A percentile compares a stretch with the other conserved stretches of the same genome.
These are phyloP conservation scores for Phialophora verrucosa DNA, from an alignment of 2,329 filamentous ascomycete genomes.

Conservation along the genomic window DNA sequence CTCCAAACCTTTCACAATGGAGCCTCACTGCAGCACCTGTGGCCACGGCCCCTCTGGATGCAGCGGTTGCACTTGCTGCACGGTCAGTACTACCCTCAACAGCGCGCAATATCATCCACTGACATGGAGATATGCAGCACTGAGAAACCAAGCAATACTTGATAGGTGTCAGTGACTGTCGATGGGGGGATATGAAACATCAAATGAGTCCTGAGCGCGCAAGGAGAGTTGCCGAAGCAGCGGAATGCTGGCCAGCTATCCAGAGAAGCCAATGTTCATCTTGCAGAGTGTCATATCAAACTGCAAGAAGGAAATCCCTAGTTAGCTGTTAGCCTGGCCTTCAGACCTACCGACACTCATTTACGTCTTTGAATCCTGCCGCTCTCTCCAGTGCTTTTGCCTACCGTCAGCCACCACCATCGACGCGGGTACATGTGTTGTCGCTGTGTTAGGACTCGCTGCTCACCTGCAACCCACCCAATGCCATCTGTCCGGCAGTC, in stretches of 20 bases:
- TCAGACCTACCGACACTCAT: not conserved
- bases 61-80: slow-evolving; percentile 12
- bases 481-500: not conserved
- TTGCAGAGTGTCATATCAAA: not conserved
- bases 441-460: not conserved
- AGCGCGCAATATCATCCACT: not conserved
- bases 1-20: not conserved
- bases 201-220: not conserved
- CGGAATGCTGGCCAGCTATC: not conserved
- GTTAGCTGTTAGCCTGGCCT: not conserved
- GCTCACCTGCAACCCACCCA: not conserved
- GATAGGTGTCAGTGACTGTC: not conserved
- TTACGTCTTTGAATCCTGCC: not conserved
- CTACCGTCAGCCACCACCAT: not conserved
- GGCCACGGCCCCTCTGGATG: slow-evolving; percentile 6
- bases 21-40: slow-evolving; percentile 10
- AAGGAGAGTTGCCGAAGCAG: not conserved
- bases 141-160: not conserved
- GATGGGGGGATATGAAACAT: not conserved
- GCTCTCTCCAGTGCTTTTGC: not conserved
- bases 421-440: not conserved
- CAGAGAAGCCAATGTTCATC: not conserved
- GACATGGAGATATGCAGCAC: slow-evolving; percentile 1
- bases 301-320: not conserved
- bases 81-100: slow-evolving; percentile 4